phyloP scores from a whole-genome alignment of 2,329 filamentous ascomycete genomes.

The Arthrobotrys iridis region DNA sequence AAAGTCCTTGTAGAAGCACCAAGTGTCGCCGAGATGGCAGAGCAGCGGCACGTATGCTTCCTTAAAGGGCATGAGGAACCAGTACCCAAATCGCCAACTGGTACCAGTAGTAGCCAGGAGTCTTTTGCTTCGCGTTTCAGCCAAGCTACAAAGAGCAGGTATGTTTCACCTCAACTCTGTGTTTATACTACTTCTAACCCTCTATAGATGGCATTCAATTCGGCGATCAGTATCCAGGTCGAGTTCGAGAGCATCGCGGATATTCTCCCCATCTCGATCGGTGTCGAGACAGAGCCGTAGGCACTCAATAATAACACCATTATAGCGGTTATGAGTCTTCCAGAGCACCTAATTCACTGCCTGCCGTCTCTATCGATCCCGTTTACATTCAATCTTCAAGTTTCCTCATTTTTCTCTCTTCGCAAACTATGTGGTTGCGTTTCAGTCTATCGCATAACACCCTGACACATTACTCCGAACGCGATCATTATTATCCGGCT shows the following conservation, averaged over 20 bases:
- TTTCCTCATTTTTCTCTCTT: too few species aligned
- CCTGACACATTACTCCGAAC: not conserved
- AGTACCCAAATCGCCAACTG: conserved; percentile 37
- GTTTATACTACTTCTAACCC: not conserved
- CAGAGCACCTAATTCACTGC: not conserved
- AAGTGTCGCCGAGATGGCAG: conserved; percentile 44
- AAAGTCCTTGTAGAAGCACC: conserved; percentile 46
- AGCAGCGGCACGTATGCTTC: conserved; percentile 49
- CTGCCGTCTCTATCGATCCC: not conserved
- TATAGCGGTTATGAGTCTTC: not conserved
- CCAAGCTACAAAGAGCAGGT: conserved; percentile 47
- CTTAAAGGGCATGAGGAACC: conserved; percentile 47
- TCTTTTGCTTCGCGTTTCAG: conserved; percentile 47
- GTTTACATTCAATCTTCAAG: not conserved
- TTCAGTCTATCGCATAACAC: not conserved
- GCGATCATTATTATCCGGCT: not conserved
- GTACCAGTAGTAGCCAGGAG: conserved; percentile 45
- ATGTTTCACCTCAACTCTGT: not conserved
- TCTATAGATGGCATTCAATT: conserved; percentile 48
- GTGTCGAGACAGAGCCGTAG: conserved; percentile 42
- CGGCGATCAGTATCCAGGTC: conserved; percentile 42
- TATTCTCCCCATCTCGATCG: conserved; percentile 31
- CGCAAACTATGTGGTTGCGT: not conserved
- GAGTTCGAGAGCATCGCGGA: conserved; percentile 46
- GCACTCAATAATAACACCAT: conserved; percentile 45